Percentiles rank a stretch among this genome's conserved stretches.
phyloP scores from a whole-genome alignment of 331 rosid species.

The Saraca asoca region DNA sequence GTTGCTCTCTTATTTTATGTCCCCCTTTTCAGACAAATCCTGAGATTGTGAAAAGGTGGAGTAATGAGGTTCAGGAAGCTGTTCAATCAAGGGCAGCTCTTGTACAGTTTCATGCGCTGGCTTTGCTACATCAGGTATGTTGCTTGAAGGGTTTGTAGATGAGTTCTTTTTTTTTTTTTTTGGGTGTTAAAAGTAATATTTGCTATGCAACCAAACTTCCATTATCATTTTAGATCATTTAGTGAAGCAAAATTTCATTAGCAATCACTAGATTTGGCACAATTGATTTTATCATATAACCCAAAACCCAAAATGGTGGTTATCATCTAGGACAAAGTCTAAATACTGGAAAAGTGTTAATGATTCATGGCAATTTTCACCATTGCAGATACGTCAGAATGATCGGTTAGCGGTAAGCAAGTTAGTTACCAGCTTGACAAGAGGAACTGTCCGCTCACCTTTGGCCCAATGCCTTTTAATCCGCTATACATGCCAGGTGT shows the following conservation, averaged over 20 bases:
- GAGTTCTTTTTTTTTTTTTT: neutral
- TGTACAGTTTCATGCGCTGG: conserved; percentile 94
- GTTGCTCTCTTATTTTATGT: conserved; percentile 23
- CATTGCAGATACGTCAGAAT: conserved; percentile 91
- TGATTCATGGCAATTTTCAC: conserved; percentile 24
- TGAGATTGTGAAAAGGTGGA: conserved; percentile 98
- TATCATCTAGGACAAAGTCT: neutral
- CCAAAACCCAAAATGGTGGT: neutral
- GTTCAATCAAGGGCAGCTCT: conserved; percentile 99
- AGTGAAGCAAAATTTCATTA: conserved; percentile 3
- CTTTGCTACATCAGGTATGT: conserved; percentile 82
- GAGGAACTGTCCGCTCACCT: conserved; percentile 92
- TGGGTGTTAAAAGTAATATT: conserved; percentile 16
- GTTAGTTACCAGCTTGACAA: conserved; percentile 97
- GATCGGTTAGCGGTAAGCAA: conserved; percentile 97
- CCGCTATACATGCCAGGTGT: conserved; percentile 94
- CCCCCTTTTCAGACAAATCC: conserved; percentile 75
- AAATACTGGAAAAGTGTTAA: conserved; percentile 9
- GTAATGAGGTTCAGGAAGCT: conserved; percentile 99
- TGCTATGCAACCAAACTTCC: conserved; percentile 18
- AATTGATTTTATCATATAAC: too few relatives aligned
- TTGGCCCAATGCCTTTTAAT: conserved; percentile 93
- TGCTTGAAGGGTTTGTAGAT: conserved; percentile 26
- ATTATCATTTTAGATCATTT: conserved; percentile 3
- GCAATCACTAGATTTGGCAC: neutral